Evolutionary conservation across 768 basidiomycete genomes (phyloP), one percentile per base, ranked within the genome.

Genomic region (Tubosaeta sp.): DNA sequence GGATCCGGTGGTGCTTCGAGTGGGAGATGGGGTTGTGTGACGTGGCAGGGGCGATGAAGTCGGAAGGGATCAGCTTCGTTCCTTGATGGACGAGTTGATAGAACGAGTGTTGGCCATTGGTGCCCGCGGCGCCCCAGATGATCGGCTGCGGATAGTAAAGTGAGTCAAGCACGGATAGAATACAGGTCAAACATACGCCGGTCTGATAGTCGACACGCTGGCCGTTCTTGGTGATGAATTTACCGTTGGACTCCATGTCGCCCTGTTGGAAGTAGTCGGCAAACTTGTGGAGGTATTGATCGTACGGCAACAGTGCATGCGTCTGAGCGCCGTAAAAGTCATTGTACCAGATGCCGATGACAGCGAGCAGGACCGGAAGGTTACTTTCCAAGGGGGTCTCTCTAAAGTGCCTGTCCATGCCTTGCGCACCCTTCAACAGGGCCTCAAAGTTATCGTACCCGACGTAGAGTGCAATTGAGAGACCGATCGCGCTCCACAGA

Each of bases 261-360:
- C 95, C 95, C 71, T 98, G 97, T 71, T 97, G 97, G 90, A 99
- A 99, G 78, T 98, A 98, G 72, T 99, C 97, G 34, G 97, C 95
- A 63, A 99, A 99, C 71, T 95, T 97, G 81, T 97, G 91, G 58
- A 99, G 76, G 74, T 99, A 99, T 70, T 99, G 97, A 72, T 99
- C 97, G 66, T 99, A 99, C 0, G 97, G 97, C 39, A 99, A 79
- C 38, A 99, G 79, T 3, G 88, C 91, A 59, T 95, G 91, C 4
- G 97, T 98, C 74, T 99, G 97, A 33, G 95, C 76, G 58, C 92
- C 87, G 68, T 95, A 97, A 72, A 98, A 99, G 76, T 98, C 91
- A 69, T 97, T 97, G 79, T 98, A 99, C 97, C 97, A 99, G 64
- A 98, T 79, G 7, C 97, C 95, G 54, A 97, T 69, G 16, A 90